These are phyloP conservation scores for Bodo saltans DNA, from an alignment of 78 protist genomes.

Conservation along the genomic window DNA sequence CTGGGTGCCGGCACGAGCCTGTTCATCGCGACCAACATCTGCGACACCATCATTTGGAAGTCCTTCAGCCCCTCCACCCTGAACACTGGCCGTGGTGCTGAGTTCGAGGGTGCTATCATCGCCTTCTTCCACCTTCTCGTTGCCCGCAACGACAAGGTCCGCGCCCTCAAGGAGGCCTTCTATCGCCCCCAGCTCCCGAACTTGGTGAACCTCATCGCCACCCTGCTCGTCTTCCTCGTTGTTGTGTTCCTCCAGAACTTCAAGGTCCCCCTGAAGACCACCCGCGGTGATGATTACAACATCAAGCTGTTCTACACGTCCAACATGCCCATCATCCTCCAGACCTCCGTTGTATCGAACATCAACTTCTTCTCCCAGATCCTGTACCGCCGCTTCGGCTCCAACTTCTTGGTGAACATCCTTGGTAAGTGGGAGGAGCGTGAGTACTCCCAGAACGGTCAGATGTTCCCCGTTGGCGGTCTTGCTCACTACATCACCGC, in stretches of 20 bases:
- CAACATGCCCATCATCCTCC: constrained; percentile 99
- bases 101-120: constrained; percentile 99
- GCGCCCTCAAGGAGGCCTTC: constrained; percentile 97
- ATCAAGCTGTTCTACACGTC: constrained; percentile 99
- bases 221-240: constrained; percentile 92
- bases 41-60: constrained; percentile 99
- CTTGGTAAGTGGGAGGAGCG: constrained; percentile 92
- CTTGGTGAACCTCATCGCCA: constrained; percentile 94
- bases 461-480: constrained; percentile 87
- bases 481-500: constrained; percentile 96
- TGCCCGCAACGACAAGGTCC: constrained; percentile 76
- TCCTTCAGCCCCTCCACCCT: constrained; percentile 96
- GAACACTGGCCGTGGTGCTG: constrained; percentile 95
- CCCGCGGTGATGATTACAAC: constrained; percentile 69
- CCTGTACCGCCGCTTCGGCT: constrained; percentile 77
- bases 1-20: constrained; percentile 98
- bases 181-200: constrained; percentile 98
- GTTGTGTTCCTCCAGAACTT: constrained; percentile 98
- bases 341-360: constrained; percentile 93
- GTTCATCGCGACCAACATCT: constrained; percentile 99
- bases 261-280: constrained; percentile 78
- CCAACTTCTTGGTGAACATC: constrained; percentile 73
- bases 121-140: constrained; percentile 93
- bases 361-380: constrained; percentile 88
- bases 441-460: constrained; percentile 37